Evolutionary conservation across 2,329 filamentous ascomycete genomes (phyloP).

Genomic region (Didymella pinodella): DNA sequence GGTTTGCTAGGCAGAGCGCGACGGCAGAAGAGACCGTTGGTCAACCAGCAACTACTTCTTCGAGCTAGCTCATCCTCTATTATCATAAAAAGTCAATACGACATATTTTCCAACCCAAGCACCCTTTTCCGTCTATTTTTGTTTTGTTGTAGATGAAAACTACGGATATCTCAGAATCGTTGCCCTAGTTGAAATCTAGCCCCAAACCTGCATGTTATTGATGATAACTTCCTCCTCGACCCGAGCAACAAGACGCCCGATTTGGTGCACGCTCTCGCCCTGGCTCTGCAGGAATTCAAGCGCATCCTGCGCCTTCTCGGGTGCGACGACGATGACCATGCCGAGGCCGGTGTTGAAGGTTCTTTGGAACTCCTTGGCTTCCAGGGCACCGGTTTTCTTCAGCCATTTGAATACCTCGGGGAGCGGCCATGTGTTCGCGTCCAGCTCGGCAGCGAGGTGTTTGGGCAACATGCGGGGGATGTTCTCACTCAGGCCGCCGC

Average conservation of each 20-base stretch:
- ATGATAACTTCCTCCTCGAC: conserved; percentile 59
- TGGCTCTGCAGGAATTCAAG: conserved; percentile 66
- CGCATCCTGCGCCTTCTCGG: conserved; percentile 68
- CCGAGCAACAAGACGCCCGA: conserved; percentile 75
- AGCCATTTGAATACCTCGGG: conserved; percentile 89
- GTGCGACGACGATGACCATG: conserved; percentile 86
- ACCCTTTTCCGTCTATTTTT: conserved; percentile 7
- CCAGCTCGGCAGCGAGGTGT: conserved; percentile 79
- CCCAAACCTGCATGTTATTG: conserved; percentile 63
- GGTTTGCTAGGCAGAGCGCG: no score
- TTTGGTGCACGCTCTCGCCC: conserved; percentile 78
- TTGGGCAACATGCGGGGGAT: conserved; percentile 90
- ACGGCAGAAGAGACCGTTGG: no score
- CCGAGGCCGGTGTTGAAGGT: conserved; percentile 96
- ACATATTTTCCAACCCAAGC: background rate
- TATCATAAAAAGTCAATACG: no score
- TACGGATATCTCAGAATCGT: conserved; percentile 9
- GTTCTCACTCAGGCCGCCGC: conserved; percentile 91
- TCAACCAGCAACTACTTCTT: no score
- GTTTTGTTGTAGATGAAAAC: conserved; percentile 2
- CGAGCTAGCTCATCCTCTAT: no score
- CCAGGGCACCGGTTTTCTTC: conserved; percentile 74
- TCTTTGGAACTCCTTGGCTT: conserved; percentile 80
- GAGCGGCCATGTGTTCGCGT: conserved; percentile 77
- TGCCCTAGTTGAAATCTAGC: conserved; percentile 2